phyloP scores from a whole-genome alignment of 163 green algal species.

The Trebouxia gelatinosa region DNA sequence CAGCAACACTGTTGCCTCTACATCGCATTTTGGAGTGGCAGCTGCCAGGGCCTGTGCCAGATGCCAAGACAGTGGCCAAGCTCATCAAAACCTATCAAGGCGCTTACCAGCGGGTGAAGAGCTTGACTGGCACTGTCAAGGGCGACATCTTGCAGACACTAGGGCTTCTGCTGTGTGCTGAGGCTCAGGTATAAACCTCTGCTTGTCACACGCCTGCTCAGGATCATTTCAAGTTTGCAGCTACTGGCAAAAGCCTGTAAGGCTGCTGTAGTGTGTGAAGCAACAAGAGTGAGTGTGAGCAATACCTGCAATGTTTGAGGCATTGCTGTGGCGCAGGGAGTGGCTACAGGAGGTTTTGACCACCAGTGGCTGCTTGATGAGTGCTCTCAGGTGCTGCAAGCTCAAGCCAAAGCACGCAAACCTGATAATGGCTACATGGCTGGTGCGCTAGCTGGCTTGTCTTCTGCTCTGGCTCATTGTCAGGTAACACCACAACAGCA shows the following conservation, averaged over 20 bases:
- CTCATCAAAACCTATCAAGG: constrained; percentile 13
- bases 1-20: constrained; percentile 10
- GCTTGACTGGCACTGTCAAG: constrained; percentile 9
- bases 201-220: too few species aligned
- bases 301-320: too few species aligned
- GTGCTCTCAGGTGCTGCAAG: constrained; percentile 1
- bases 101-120: not conserved
- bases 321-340: too few species aligned
- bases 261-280: too few species aligned
- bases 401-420: constrained; percentile 2
- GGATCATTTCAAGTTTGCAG: too few species aligned
- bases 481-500: too few species aligned
- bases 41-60: not conserved
- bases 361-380: constrained; percentile 5
- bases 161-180: not conserved
- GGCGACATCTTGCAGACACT: constrained; percentile 20
- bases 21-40: constrained; percentile 19
- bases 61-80: not conserved
- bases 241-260: too few species aligned
- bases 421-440: constrained; percentile 23
- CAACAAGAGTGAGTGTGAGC: too few species aligned
- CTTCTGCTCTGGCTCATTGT: constrained; percentile 1
- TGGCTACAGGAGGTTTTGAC: too few species aligned
- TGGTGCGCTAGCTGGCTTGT: constrained; percentile 14
- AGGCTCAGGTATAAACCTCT: not conserved